Conservation (phyloP, 441 rosid genomes). For the Croton laevigatus region DNA sequence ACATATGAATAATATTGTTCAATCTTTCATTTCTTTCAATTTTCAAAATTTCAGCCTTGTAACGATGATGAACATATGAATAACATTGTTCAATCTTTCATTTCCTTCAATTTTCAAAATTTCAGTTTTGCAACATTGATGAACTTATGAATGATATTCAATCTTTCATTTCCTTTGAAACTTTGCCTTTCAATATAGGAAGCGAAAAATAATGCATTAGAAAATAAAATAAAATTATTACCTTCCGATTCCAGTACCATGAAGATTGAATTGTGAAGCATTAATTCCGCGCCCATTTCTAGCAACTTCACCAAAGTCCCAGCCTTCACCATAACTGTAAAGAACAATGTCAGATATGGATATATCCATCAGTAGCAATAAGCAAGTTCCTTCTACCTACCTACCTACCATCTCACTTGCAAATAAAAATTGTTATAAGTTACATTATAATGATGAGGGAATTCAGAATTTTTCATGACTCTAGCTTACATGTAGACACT, state of each 20-base stretch:
- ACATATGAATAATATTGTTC: neutral
- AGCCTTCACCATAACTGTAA: slow-evolving; percentile 96
- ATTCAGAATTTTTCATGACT: slow-evolving; percentile 6
- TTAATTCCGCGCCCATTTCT: slow-evolving; percentile 89
- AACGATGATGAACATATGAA: neutral
- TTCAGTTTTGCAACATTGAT: neutral
- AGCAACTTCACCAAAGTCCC: slow-evolving; percentile 99
- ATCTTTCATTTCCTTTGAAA: neutral
- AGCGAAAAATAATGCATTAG: slow-evolving; percentile 8
- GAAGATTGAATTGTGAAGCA: slow-evolving; percentile 80
- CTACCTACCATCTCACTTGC: neutral
- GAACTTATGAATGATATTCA: neutral
- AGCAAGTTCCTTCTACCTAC: neutral
- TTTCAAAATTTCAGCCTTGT: neutral
- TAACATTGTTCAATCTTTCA: neutral
- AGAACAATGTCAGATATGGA: slow-evolving; percentile 17
- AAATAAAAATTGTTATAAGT: neutral
- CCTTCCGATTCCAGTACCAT: slow-evolving; percentile 96
- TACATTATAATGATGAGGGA: neutral
- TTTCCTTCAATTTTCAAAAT: slow-evolving; percentile 3
- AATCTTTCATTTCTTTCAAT: slow-evolving; percentile 6
- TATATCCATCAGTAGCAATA: slow-evolving; percentile 13
- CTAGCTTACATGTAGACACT: slow-evolving; percentile 70
- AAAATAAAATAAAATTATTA: slow-evolving; percentile 25
- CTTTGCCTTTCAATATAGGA: neutral